Conservation (phyloP, 192 early-diverging fungal species). For the Podochytrium sp. region DNA sequence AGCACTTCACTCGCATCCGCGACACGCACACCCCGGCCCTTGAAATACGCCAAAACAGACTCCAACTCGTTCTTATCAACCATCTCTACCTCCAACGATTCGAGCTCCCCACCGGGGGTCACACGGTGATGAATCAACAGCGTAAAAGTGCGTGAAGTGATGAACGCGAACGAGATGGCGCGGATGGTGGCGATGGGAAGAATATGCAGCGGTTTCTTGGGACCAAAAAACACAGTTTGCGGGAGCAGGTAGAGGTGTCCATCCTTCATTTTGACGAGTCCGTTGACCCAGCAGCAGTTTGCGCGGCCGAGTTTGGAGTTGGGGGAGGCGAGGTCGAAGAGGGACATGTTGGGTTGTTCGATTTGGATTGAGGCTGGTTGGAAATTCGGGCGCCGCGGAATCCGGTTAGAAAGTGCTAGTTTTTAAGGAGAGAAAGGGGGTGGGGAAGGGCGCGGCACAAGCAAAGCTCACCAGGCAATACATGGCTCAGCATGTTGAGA, state of each 20-base stretch:
- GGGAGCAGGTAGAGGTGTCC: slow-evolving; percentile 22
- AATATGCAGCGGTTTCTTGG: slow-evolving; percentile 11
- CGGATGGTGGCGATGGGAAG: background rate
- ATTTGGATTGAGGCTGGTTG: no score
- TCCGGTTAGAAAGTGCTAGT: no score
- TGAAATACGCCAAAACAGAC: slow-evolving; percentile 22
- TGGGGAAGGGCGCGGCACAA: no score
- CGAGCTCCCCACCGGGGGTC: background rate
- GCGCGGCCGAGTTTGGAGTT: background rate
- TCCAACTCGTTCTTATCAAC: slow-evolving; percentile 16
- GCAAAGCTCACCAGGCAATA: background rate
- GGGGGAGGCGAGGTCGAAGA: background rate
- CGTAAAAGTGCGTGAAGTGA: slow-evolving; percentile 12
- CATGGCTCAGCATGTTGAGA: background rate
- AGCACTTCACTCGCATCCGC: background rate
- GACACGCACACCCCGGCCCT: slow-evolving; percentile 5
- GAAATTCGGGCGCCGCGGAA: no score
- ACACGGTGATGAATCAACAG: background rate
- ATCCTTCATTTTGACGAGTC: slow-evolving; percentile 3
- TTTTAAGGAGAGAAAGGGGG: no score
- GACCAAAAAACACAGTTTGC: slow-evolving; percentile 1
- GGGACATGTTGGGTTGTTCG: background rate
- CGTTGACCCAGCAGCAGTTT: slow-evolving; percentile 9
- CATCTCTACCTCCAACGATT: slow-evolving; percentile 14
- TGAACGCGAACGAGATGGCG: background rate